These are phyloP conservation scores for Kodamaea ohmeri DNA, from an alignment of 1,139 yeast species.

Conservation along the genomic window DNA sequence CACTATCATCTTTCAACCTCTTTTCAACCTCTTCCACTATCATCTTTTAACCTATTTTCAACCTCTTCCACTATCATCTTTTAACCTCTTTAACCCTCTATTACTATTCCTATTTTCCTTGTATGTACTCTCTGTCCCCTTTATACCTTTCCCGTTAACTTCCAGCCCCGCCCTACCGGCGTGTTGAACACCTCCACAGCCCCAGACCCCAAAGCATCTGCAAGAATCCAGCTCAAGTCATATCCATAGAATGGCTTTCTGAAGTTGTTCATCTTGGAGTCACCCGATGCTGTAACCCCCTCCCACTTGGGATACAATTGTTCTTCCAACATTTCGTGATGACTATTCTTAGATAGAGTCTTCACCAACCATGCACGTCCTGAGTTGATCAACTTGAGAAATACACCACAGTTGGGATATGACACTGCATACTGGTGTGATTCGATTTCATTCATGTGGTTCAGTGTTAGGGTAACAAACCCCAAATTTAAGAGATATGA, in stretches of 20 bases:
- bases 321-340: constrained; percentile 54
- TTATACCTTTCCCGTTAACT: constrained; percentile 46
- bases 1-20: no score
- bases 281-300: constrained; percentile 29
- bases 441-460: constrained; percentile 47
- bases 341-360: constrained; percentile 40
- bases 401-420: constrained; percentile 62
- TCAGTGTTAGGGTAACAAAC: constrained; percentile 51
- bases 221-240: constrained; percentile 59
- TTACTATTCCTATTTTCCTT: no score
- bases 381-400: constrained; percentile 44
- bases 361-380: constrained; percentile 53
- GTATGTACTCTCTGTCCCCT: not conserved
- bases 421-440: constrained; percentile 49
- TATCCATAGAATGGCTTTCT: constrained; percentile 61
- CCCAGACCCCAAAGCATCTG: constrained; percentile 70
- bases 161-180: constrained; percentile 72
- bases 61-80: no score
- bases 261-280: constrained; percentile 40
- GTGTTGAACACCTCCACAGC: constrained; percentile 63
- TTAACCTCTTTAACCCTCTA: no score
- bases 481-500: constrained; percentile 48
- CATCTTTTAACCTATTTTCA: not conserved
- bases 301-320: constrained; percentile 51
- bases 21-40: not conserved